Evolutionary conservation across 176 grass and related monocot genomes (phyloP).

Genomic region (Carex cristatella): DNA sequence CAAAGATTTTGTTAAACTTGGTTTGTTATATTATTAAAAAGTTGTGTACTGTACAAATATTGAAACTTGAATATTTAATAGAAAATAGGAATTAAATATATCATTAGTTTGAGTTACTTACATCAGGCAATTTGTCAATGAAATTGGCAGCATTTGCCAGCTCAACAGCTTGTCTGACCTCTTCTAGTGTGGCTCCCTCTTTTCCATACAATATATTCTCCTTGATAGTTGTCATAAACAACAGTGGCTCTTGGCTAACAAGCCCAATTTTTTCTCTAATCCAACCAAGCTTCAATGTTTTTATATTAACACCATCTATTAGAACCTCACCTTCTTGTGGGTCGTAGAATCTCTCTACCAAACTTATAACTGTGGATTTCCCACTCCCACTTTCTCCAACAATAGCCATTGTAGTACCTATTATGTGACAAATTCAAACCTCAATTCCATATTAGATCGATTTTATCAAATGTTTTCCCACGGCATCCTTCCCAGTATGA

Average conservation of each 20-base stretch:
- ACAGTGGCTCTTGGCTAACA: conserved; percentile 86
- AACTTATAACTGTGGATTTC: conserved; percentile 78
- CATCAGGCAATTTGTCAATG: conserved; percentile 80
- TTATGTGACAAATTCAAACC: conserved; percentile 16
- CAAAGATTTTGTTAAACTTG: not conserved
- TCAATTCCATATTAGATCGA: not conserved
- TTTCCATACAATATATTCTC: conserved; percentile 88
- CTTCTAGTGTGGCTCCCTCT: conserved; percentile 68
- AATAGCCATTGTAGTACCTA: conserved; percentile 63
- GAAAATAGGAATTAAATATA: not conserved
- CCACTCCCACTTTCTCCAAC: conserved; percentile 94
- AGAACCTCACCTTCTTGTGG: conserved; percentile 69
- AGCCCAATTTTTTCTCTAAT: conserved; percentile 72
- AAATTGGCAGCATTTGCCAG: conserved; percentile 86
- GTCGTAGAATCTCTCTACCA: conserved; percentile 84
- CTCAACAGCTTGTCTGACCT: conserved; percentile 59
- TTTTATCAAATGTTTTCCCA: too few species aligned
- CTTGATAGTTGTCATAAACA: conserved; percentile 79
- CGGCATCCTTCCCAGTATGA: not conserved
- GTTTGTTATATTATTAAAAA: not conserved
- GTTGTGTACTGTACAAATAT: not conserved
- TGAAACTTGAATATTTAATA: not conserved
- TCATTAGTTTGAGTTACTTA: conserved; percentile 25
- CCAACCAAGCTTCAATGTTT: conserved; percentile 54
- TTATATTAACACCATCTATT: conserved; percentile 77